Evolutionary conservation across 257 asterid species (phyloP), one percentile per base, ranked within the genome.

Genomic region (Primulina eburnea): DNA sequence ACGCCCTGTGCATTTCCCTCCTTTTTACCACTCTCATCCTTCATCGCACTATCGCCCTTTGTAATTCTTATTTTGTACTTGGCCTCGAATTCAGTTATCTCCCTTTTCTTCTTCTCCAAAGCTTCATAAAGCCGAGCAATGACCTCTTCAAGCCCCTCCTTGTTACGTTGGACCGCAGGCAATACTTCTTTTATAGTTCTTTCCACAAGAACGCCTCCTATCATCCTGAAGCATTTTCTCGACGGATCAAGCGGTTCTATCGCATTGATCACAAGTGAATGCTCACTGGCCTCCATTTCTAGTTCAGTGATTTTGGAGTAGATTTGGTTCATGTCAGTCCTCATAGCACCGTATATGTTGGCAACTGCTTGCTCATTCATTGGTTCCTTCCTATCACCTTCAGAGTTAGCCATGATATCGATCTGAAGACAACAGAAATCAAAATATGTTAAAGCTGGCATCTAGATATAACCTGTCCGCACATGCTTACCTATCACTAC

Each of bases 181-280:
- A 94, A 63, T 47, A 94, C 95, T 77, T 94, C 97, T 60, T 76
- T 81, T 16, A 94, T 85, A 8, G 96, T 91, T 79, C 98, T 78
- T 79, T 94, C 99, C 4, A 94, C 97, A 14, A 94, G 97, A 28
- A 94, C 99, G 0, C 98, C 99, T 43, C 99, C 99, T 69, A 91
- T 84, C 99, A 91, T 86, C 21, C 98, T 88, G 84, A 85, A 91
- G 89, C 99, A 94, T 72, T 90, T 78, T 76, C 97, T 89, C n/a
- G 90, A 84, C 57, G 91, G 96, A 62, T 94, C 99, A 14, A 94
- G 90, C 28, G 95, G 97, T 65, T 85, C 76, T 52, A 94, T 88
- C 78, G 99, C 99, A 72, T 91, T 89, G 76, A 86, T 84, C 78
- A 94, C 99, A 12, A 94, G 88, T 16, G 93, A 82, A 73, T 94